phyloP scores from a whole-genome alignment of 1,284 basidiomycete genomes.

The Naganishia sp. region DNA sequence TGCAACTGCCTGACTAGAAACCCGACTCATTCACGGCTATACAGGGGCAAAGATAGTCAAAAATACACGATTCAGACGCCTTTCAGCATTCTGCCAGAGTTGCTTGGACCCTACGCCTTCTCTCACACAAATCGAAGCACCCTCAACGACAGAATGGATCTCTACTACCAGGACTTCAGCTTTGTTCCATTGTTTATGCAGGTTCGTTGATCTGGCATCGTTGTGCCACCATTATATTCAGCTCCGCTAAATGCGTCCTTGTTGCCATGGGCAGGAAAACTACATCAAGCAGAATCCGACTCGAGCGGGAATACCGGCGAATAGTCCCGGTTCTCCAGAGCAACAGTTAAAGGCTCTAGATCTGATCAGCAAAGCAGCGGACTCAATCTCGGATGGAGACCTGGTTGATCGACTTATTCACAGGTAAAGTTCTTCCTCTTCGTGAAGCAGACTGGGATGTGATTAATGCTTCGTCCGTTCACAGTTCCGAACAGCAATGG shows the following conservation, averaged over 20 bases:
- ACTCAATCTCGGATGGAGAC: slow-evolving; percentile 92
- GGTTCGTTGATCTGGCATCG: slow-evolving; percentile 55
- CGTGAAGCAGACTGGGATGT: not conserved
- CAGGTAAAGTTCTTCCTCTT: slow-evolving; percentile 61
- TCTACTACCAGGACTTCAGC: slow-evolving; percentile 94
- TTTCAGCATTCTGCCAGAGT: slow-evolving; percentile 80
- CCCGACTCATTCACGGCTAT: slow-evolving; percentile 6
- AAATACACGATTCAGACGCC: slow-evolving; percentile 89
- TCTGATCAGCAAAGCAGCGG: slow-evolving; percentile 82
- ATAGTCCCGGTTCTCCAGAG: slow-evolving; percentile 60
- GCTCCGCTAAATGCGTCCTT: not conserved
- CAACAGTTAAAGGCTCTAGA: slow-evolving; percentile 70
- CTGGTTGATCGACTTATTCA: slow-evolving; percentile 93
- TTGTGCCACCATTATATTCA: not conserved
- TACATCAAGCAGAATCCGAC: slow-evolving; percentile 81
- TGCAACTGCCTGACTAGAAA: not conserved
- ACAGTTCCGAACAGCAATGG: slow-evolving; percentile 92
- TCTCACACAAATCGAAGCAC: slow-evolving; percentile 76
- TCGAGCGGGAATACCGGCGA: slow-evolving; percentile 56
- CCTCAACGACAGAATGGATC: slow-evolving; percentile 87
- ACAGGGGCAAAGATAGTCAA: slow-evolving; percentile 81
- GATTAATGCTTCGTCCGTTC: not conserved
- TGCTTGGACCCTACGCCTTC: slow-evolving; percentile 88
- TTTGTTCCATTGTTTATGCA: slow-evolving; percentile 95
- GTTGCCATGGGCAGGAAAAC: slow-evolving; percentile 66